Evolutionary conservation across 176 grass and related monocot species (phyloP).

Genomic region (Cenchrus americanus): DNA sequence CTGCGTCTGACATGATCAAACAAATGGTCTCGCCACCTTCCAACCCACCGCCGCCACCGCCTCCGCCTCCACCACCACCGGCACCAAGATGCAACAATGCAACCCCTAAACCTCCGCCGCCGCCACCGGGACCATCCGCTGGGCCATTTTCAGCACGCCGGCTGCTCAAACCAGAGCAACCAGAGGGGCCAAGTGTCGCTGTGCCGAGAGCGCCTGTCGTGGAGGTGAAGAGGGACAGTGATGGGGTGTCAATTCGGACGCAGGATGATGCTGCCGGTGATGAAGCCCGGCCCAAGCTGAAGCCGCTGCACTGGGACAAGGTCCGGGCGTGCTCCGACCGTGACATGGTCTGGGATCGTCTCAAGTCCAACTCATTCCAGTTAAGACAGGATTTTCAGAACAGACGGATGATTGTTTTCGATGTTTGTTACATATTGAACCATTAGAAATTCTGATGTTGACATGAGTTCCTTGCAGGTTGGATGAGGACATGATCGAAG

Average conservation of each 20-base stretch:
- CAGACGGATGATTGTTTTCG: background rate
- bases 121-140: conserved; percentile 31
- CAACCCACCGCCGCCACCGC: conserved; percentile 36
- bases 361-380: conserved; percentile 95
- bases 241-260: conserved; percentile 34
- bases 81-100: conserved; percentile 37
- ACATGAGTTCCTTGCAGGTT: conserved; percentile 47
- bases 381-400: conserved; percentile 49
- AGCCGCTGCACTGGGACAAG: conserved; percentile 96
- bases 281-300: conserved; percentile 60
- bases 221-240: conserved; percentile 26
- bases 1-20: conserved; percentile 63
- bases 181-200: conserved; percentile 44
- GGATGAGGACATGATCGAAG: conserved; percentile 96
- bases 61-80: conserved; percentile 29
- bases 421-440: background rate
- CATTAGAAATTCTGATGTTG: background rate
- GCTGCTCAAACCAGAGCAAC: conserved; percentile 48
- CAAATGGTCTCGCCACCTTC: conserved; percentile 50
- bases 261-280: conserved; percentile 12
- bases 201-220: conserved; percentile 11
- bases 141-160: conserved; percentile 36
- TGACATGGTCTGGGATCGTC: conserved; percentile 79
- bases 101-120: conserved; percentile 28
- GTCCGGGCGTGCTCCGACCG: conserved; percentile 64